Evolutionary conservation across 441 rosid genomes (phyloP).

Genomic region (Adansonia grandidieri): DNA sequence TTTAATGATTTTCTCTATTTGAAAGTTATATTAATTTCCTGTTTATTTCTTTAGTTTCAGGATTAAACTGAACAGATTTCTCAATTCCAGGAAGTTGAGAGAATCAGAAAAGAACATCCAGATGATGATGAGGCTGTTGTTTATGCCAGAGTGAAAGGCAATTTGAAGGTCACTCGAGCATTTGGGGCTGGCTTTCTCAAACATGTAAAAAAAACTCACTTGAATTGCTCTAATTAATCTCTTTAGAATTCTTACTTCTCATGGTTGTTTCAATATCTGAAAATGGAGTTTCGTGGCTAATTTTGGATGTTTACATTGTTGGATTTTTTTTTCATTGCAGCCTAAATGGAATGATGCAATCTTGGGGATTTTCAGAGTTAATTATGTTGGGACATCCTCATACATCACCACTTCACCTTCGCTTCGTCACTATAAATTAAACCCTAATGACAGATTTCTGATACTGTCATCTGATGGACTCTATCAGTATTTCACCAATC

Average conservation of each 20-base stretch:
- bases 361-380: constrained; percentile 60
- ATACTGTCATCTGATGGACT: constrained; percentile 73
- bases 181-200: constrained; percentile 77
- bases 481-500: constrained; percentile 62
- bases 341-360: constrained; percentile 70
- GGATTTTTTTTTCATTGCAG: constrained; percentile 34
- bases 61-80: neutral
- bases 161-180: constrained; percentile 73
- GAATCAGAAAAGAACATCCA: constrained; percentile 62
- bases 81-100: constrained; percentile 57
- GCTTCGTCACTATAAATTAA: constrained; percentile 54
- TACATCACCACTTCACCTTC: constrained; percentile 64
- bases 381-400: constrained; percentile 62
- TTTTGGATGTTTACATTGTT: neutral
- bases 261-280: no score
- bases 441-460: constrained; percentile 55
- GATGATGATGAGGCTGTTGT: constrained; percentile 56
- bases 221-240: neutral
- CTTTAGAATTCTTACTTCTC: no score
- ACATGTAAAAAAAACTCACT: constrained; percentile 40
- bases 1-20: neutral
- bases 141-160: constrained; percentile 68
- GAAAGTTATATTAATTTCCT: neutral
- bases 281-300: neutral
- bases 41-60: neutral